Evolutionary conservation across 179 eudicot species (phyloP), one percentile per base, ranked within the genome.

Genomic region (Beta lomatogona): DNA sequence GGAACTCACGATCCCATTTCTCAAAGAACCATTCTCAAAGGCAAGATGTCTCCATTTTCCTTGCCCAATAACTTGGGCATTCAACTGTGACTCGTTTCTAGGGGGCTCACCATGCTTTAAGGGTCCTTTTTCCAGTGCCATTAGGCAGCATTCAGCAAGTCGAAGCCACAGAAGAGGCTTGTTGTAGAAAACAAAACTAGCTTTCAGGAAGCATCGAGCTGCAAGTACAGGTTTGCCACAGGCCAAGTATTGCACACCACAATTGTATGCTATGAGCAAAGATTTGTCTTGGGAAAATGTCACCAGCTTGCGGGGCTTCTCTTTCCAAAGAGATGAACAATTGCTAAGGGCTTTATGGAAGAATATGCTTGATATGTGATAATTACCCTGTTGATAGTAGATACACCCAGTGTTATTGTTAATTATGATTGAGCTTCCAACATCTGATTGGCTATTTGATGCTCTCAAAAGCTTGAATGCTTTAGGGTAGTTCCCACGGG

Each of bases 361-460:
- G 81, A 92, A 90, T 57, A 90, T 83, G 86, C 89, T 83, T 44
- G 99, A 87, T 5, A 94, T 87, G 81, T 94, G 91, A 83, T 86
- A 82, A 73, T 92, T 92, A 18, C 93, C 96, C 46, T 92, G 91
- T 79, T 89, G 94, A 86, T 88, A 91, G 84, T 89, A 90, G 83
- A 93, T 93, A 87, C 99, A 96, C 53, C 99, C 99, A 15, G 89
- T 90, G 83, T 96, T 96, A 86, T 95, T 95, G 89, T 92, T 89
- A 80, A 82, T 89, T 76, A 92, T 77, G 80, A 88, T 90, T 6
- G 93, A 91, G 73, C 88, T 92, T 55, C 93, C 97, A 45, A 78
- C 79, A 55, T 94, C 98, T 10, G 87, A 76, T 73, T 83, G 89
- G 86, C 86, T 91, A 83, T 86, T 84, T 76, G 96, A 92, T 44